Conservation (phyloP, 2,329 filamentous ascomycete genomes). For the Colletotrichum euphorbiae region DNA sequence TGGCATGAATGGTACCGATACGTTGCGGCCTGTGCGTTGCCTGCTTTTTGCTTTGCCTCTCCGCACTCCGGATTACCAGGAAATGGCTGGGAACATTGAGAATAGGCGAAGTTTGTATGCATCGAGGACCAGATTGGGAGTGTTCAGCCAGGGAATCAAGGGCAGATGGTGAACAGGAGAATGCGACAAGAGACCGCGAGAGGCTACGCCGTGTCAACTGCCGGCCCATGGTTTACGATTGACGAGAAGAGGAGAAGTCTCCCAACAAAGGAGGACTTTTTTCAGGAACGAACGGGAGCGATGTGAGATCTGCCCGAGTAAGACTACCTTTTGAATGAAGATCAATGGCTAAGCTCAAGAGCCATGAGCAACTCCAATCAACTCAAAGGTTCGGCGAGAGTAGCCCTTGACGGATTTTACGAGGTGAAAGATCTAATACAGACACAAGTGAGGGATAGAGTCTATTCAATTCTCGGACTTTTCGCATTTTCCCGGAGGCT, state of each 20-base stretch:
- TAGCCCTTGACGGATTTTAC: too few relatives aligned
- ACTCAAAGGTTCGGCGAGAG: too few relatives aligned
- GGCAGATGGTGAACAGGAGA: background rate
- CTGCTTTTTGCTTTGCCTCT: background rate
- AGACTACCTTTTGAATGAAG: background rate
- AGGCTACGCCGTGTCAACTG: conserved; percentile 11
- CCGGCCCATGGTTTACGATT: conserved; percentile 13
- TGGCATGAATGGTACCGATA: conserved; percentile 14
- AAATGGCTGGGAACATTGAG: background rate
- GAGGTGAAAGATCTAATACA: too few relatives aligned
- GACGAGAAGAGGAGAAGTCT: background rate
- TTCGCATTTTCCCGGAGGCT: background rate
- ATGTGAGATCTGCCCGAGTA: background rate
- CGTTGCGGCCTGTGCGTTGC: too few relatives aligned
- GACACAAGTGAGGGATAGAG: too few relatives aligned
- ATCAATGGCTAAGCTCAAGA: too few relatives aligned
- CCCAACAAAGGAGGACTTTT: conserved; percentile 1
- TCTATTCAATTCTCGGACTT: background rate
- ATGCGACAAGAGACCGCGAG: background rate
- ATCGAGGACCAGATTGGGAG: background rate
- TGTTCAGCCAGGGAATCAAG: background rate
- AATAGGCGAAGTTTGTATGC: background rate
- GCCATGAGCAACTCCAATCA: too few relatives aligned
- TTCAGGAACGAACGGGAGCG: background rate
- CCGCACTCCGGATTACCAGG: conserved; percentile 6